Conservation (phyloP, 768 basidiomycete genomes). For the Agrocybe praecox region DNA sequence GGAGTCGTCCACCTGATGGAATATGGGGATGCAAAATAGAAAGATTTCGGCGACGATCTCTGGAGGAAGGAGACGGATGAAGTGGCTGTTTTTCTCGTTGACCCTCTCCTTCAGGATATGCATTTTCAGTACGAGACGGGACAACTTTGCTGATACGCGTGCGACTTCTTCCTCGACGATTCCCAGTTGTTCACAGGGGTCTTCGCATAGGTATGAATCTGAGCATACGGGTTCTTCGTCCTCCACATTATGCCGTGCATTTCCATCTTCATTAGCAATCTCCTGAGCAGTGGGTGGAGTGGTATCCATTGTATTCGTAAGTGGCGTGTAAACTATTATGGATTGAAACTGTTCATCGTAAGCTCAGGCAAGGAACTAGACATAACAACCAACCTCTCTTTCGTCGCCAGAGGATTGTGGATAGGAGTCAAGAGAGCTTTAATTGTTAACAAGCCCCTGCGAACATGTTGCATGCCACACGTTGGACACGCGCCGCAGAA, state of each 20-base stretch:
- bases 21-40: slow-evolving; percentile 14
- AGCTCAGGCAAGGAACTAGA: too few relatives aligned
- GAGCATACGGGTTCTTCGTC: neutral
- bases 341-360: too few relatives aligned
- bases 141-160: slow-evolving; percentile 11
- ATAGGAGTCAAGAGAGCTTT: neutral
- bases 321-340: too few relatives aligned
- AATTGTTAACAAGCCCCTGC: neutral
- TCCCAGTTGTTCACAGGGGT: slow-evolving; percentile 17
- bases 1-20: slow-evolving; percentile 4
- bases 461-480: neutral
- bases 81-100: slow-evolving; percentile 16
- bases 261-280: neutral
- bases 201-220: slow-evolving; percentile 2
- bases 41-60: slow-evolving; percentile 24
- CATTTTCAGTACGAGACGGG: slow-evolving; percentile 8
- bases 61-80: slow-evolving; percentile 18
- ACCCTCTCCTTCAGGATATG: slow-evolving; percentile 15
- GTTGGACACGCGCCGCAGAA: neutral
- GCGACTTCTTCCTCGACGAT: slow-evolving; percentile 15
- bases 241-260: neutral
- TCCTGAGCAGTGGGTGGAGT: too few relatives aligned
- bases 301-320: too few relatives aligned
- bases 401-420: neutral
- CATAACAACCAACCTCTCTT: neutral